Conservation (phyloP, 2,329 filamentous ascomycete species). For the Colletotrichum incanum region DNA sequence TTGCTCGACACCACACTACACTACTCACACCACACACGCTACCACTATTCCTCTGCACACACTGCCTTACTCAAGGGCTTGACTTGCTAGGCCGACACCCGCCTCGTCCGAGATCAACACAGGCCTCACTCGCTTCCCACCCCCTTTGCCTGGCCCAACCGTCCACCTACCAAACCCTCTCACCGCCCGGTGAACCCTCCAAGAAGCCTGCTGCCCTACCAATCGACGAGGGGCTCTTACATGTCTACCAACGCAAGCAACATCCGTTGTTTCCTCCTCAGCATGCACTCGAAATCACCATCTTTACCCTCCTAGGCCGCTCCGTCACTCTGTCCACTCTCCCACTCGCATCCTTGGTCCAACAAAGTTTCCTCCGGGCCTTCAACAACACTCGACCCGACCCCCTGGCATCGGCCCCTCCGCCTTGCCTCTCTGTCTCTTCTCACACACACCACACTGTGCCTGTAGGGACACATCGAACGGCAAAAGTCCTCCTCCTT, state of each 20-base stretch:
- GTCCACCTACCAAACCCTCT: constrained; percentile 10
- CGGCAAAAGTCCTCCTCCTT: constrained; percentile 8
- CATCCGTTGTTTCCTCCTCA: constrained; percentile 35
- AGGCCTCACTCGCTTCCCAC: neutral
- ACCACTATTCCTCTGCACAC: neutral
- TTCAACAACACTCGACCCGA: constrained; percentile 13
- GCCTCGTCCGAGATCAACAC: constrained; percentile 13
- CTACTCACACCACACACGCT: neutral
- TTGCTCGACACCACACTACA: constrained; percentile 3
- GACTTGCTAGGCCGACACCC: constrained; percentile 14
- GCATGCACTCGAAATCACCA: constrained; percentile 37
- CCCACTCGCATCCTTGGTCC: neutral
- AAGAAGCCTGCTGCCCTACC: constrained; percentile 21
- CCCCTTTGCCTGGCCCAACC: constrained; percentile 2
- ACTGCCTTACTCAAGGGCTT: neutral
- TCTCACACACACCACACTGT: constrained; percentile 32
- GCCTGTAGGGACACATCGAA: constrained; percentile 10
- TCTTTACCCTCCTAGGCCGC: constrained; percentile 30
- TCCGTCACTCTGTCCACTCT: constrained; percentile 20
- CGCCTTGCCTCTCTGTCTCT: neutral
- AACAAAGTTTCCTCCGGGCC: constrained; percentile 1
- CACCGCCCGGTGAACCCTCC: constrained; percentile 40
- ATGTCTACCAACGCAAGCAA: constrained; percentile 38
- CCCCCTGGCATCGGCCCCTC: constrained; percentile 31
- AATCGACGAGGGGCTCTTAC: constrained; percentile 37